These are phyloP conservation scores for Beauveria caledonica DNA, from an alignment of 2,329 filamentous ascomycete species.

Conservation along the genomic window DNA sequence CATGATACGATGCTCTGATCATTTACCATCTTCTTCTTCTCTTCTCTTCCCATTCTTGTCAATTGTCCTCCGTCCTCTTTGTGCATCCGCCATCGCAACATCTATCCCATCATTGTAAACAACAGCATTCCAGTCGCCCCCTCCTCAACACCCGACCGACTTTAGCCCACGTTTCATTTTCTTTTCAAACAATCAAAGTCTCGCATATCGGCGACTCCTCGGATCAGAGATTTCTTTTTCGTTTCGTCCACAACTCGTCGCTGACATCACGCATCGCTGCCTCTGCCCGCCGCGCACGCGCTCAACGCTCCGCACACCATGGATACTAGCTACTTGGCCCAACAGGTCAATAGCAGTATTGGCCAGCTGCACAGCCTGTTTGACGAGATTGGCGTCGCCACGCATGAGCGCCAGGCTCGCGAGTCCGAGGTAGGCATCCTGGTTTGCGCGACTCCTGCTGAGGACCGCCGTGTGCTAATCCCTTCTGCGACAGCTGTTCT, in stretches of 20 bases:
- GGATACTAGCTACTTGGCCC: constrained; percentile 86
- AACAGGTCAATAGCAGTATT: constrained; percentile 93
- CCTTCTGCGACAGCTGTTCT: constrained; percentile 61
- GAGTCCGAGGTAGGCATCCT: constrained; percentile 67
- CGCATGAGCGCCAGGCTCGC: constrained; percentile 81
- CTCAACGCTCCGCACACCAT: constrained; percentile 37
- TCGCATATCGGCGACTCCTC: constrained; percentile 1
- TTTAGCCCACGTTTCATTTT: neutral
- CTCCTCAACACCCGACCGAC: neutral
- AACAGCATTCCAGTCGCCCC: constrained; percentile 7
- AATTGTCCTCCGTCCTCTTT: neutral
- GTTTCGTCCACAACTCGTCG: neutral
- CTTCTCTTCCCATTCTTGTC: neutral
- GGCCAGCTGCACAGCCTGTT: constrained; percentile 89
- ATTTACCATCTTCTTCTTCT: neutral
- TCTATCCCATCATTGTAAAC: constrained; percentile 5
- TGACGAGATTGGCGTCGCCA: constrained; percentile 93
- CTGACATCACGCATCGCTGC: neutral
- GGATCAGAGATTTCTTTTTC: neutral
- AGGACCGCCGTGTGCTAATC: neutral
- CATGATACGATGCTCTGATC: constrained; percentile 12
- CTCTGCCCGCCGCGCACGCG: neutral
- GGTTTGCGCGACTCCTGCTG: neutral
- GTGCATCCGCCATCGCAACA: neutral
- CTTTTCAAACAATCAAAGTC: neutral